Evolutionary conservation across 208 protist species (phyloP).

Genomic region (Porcisia hertigi): DNA sequence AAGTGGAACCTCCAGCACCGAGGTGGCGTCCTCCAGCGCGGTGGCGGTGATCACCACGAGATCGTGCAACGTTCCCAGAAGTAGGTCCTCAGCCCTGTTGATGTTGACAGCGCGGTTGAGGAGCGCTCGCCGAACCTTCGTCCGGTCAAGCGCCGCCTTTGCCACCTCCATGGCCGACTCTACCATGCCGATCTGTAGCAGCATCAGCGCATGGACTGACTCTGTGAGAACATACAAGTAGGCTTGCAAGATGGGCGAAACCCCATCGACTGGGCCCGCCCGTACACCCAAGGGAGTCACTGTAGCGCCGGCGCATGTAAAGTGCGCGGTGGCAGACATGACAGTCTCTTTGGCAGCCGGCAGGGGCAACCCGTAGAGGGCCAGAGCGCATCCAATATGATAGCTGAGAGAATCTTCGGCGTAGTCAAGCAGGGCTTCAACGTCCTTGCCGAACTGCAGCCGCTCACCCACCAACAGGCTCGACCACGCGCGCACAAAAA

Average conservation of each 20-base stretch:
- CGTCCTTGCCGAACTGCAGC: slow-evolving; percentile 56
- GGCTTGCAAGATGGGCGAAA: slow-evolving; percentile 1
- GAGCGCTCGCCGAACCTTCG: background rate
- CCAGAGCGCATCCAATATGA: slow-evolving; percentile 46
- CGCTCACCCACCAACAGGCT: slow-evolving; percentile 62
- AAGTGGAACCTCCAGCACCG: slow-evolving; percentile 45
- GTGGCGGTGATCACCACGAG: slow-evolving; percentile 47
- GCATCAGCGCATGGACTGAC: slow-evolving; percentile 70
- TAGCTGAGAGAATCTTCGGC: slow-evolving; percentile 30
- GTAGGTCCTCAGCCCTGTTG: slow-evolving; percentile 10
- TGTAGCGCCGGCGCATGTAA: slow-evolving; percentile 2
- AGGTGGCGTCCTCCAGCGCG: slow-evolving; percentile 67
- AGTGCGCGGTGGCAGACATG: slow-evolving; percentile 19
- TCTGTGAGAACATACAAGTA: slow-evolving; percentile 57
- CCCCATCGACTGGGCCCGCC: background rate
- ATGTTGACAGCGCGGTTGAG: background rate
- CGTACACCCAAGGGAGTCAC: background rate
- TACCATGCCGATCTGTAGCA: slow-evolving; percentile 72
- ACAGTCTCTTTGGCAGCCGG: slow-evolving; percentile 40
- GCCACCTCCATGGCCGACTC: slow-evolving; percentile 44
- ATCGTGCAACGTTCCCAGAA: slow-evolving; percentile 37
- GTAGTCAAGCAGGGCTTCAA: slow-evolving; percentile 36
- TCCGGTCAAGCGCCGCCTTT: slow-evolving; percentile 17
- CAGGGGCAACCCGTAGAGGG: slow-evolving; percentile 61
- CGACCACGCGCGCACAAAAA: slow-evolving; percentile 53